Evolutionary conservation across 1,284 basidiomycete species (phyloP).

Genomic region (Boletellus dicymbophilus): DNA sequence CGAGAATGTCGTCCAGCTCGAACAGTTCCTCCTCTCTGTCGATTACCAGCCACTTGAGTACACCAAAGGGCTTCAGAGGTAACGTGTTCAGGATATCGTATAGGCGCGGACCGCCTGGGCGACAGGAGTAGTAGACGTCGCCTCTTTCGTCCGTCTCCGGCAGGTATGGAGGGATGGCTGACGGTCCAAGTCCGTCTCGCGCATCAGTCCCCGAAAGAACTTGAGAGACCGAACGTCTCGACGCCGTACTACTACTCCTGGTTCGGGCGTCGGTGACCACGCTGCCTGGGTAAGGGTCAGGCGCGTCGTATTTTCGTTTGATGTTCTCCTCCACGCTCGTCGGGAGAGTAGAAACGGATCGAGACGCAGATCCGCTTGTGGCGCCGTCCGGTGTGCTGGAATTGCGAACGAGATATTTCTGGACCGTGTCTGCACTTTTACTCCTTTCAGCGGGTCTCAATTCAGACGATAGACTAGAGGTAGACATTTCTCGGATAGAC

Average conservation of each 20-base stretch:
- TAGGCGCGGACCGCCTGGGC: conserved; percentile 61
- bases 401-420: conserved; percentile 3
- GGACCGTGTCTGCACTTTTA: conserved; percentile 1
- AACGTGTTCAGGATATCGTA: conserved; percentile 64
- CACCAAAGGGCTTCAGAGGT: conserved; percentile 58
- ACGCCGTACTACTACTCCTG: conserved; percentile 9
- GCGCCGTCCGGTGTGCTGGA: conserved; percentile 18
- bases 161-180: conserved; percentile 53
- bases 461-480: conserved; percentile 1
- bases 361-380: conserved; percentile 8
- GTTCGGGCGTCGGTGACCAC: neutral
- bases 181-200: conserved; percentile 50
- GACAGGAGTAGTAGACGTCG: conserved; percentile 57
- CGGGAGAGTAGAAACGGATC: conserved; percentile 7
- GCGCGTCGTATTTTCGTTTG: conserved; percentile 21
- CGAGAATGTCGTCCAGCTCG: conserved; percentile 62
- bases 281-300: conserved; percentile 10
- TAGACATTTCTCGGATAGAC: conserved; percentile 7
- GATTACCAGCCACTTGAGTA: conserved; percentile 63
- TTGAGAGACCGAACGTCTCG: conserved; percentile 18
- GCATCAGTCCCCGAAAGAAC: conserved; percentile 32
- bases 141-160: conserved; percentile 45
- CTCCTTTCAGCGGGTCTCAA: neutral
- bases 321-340: conserved; percentile 22
- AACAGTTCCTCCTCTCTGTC: conserved; percentile 75